Percentiles rank a stretch among this genome's conserved stretches.
Conservation (phyloP, 2,329 filamentous ascomycete species). For the Xylaria sp. region DNA sequence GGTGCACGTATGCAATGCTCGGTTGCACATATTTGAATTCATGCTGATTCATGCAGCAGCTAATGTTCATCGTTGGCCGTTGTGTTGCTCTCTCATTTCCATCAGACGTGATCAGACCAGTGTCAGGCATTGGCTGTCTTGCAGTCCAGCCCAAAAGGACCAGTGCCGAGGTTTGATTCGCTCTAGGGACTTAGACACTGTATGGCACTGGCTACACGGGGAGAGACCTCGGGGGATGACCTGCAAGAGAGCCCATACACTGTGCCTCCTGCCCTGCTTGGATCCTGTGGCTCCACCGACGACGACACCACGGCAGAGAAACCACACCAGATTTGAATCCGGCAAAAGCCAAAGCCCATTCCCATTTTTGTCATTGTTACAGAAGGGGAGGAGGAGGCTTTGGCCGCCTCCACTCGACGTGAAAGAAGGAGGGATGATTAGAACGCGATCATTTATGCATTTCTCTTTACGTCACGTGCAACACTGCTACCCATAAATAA, state of each 20-base stretch:
- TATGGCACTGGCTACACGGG: constrained; percentile 41
- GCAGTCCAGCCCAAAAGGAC: constrained; percentile 34
- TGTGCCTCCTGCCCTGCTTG: constrained; percentile 34
- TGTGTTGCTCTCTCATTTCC: constrained; percentile 38
- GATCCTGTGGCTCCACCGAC: constrained; percentile 38
- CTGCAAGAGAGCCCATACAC: constrained; percentile 35
- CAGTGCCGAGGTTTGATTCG: constrained; percentile 35
- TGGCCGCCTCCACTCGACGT: constrained; percentile 14
- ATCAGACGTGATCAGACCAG: constrained; percentile 33
- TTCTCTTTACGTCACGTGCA: constrained; percentile 38
- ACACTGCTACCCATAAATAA: constrained; percentile 21
- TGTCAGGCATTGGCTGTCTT: constrained; percentile 45
- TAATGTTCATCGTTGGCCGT: constrained; percentile 16
- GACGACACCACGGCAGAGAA: constrained; percentile 39
- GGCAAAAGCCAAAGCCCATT: constrained; percentile 40
- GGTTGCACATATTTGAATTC: constrained; percentile 29
- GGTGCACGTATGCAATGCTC: constrained; percentile 34
- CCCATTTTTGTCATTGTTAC: constrained; percentile 32
- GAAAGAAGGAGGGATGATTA: constrained; percentile 27
- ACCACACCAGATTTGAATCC: constrained; percentile 37
- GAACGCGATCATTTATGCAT: constrained; percentile 33
- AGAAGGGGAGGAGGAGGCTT: background rate
- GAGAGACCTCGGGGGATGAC: constrained; percentile 27
- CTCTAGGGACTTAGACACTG: constrained; percentile 30
- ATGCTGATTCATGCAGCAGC: constrained; percentile 41